Evolutionary conservation across 106 monocot species (phyloP).

Genomic region (Alisma plantagoaquatica): DNA sequence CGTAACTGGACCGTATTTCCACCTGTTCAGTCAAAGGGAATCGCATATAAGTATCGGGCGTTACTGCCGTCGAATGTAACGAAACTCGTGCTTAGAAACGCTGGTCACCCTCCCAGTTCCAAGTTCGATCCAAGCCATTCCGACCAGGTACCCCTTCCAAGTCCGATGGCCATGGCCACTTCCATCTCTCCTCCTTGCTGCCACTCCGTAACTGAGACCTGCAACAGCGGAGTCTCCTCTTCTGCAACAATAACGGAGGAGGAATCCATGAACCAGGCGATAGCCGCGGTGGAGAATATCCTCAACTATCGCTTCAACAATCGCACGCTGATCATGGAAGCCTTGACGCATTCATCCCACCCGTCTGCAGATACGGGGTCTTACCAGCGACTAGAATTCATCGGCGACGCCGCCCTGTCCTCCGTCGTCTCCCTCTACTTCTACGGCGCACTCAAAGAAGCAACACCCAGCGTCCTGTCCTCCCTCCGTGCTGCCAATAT

Average conservation of each 20-base stretch:
- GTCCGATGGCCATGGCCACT: too few species aligned
- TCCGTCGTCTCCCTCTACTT: not conserved
- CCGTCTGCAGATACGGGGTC: not conserved
- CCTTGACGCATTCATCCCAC: not conserved
- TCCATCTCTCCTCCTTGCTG: too few species aligned
- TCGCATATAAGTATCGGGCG: too few species aligned
- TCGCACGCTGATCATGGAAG: not conserved
- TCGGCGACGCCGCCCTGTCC: not conserved
- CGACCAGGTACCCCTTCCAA: too few species aligned
- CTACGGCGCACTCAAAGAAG: not conserved
- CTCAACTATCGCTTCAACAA: slow-evolving; percentile 1
- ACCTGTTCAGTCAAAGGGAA: too few species aligned
- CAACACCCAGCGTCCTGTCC: not conserved
- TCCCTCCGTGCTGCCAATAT: not conserved
- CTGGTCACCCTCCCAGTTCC: too few species aligned
- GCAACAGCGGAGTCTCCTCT: too few species aligned
- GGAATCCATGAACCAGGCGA: not conserved
- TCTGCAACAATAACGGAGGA: not conserved
- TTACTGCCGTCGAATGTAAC: too few species aligned
- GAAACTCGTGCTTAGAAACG: too few species aligned
- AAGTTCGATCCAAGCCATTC: too few species aligned
- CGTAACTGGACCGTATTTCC: too few species aligned
- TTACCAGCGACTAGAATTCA: not conserved
- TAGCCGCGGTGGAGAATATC: not conserved
- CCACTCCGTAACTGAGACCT: too few species aligned